Base-by-base conservation (phyloP, 2,329 filamentous ascomycete species). In the Plenodomus tracheiphilus region DNA sequence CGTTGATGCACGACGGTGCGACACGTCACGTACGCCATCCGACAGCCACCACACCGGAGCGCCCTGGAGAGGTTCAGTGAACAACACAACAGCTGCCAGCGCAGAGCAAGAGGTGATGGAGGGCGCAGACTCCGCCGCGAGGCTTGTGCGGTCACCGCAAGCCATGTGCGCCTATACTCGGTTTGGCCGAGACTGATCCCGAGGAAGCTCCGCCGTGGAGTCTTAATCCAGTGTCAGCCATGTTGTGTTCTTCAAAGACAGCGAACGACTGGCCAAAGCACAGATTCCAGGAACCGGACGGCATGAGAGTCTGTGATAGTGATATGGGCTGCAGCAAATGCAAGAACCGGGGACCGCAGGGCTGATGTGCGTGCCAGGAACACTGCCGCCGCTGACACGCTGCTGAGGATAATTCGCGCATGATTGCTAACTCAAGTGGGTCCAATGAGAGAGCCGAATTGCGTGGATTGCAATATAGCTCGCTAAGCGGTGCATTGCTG, bases 61-160 rank as follows among this genome's bases (percentile, higher is more conserved):
- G 51, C 51, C 51, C 40, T 47, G 52, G 46, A 43, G 39, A 50
- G 32, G 41, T 54, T 61, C 49, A 36, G 53, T 56, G 59, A 64
- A 64, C 59, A 64, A 58, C 61, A 59, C 55, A 62, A 62, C 61
- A 47, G 51, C 43, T 64, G 61, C 61, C 59, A 62, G 52, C 59
- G 59, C 61, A 64, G 54, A 58, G 57, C 35, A 32, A 58, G 43
- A 37, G 49, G 45, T 54, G 44, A 53, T 52, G 49, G 53, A 61
- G 53, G 57, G 53, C 55, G 46, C 50, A 49, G 47, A 46, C 52
- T 53, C 56, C 58, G 60, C 57, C 53, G 43, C 39, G 49, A 42
- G 53, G 45, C 46, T 56, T 56, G 45, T 54, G 43, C 35, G 45
- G 43, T 51, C 35, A 45, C 46, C 41, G 28, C 39, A 21, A 40